Evolutionary conservation across 2,329 filamentous ascomycete species (phyloP).

Genomic region (Davidsoniella virescens): DNA sequence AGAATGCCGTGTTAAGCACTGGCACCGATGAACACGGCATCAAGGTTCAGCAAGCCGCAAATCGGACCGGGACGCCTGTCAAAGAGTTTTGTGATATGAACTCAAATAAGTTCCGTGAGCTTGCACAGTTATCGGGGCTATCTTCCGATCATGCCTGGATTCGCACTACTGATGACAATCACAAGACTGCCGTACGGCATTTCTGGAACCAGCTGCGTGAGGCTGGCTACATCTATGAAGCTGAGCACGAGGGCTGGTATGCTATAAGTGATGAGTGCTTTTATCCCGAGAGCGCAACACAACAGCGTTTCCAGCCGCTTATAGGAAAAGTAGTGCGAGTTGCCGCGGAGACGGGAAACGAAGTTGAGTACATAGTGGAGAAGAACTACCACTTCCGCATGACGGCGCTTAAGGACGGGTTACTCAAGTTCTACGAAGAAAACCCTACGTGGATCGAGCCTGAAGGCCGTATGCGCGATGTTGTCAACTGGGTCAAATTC

Average conservation of each 20-base stretch:
- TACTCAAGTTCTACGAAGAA: slow-evolving; percentile 63
- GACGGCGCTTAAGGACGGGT: slow-evolving; percentile 60
- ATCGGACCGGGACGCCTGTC: slow-evolving; percentile 50
- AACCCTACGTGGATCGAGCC: slow-evolving; percentile 71
- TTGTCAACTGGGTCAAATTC: slow-evolving; percentile 58
- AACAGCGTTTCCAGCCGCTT: slow-evolving; percentile 56
- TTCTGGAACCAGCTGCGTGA: slow-evolving; percentile 74
- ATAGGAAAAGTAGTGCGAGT: slow-evolving; percentile 74
- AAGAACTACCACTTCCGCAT: slow-evolving; percentile 90
- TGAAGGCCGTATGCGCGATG: slow-evolving; percentile 53
- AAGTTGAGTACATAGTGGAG: slow-evolving; percentile 90
- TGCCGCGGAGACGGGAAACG: slow-evolving; percentile 73
- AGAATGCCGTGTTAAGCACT: slow-evolving; percentile 60
- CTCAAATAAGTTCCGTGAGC: slow-evolving; percentile 58
- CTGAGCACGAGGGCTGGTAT: slow-evolving; percentile 89
- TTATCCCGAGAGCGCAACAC: slow-evolving; percentile 63
- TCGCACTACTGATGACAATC: slow-evolving; percentile 71
- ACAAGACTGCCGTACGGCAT: slow-evolving; percentile 71
- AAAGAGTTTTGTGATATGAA: slow-evolving; percentile 82
- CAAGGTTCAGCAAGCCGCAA: slow-evolving; percentile 84
- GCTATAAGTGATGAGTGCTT: slow-evolving; percentile 94
- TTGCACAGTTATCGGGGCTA: slow-evolving; percentile 55
- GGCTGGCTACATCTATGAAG: slow-evolving; percentile 63
- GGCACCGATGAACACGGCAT: slow-evolving; percentile 96
- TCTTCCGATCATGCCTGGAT: slow-evolving; percentile 68